phyloP scores from a whole-genome alignment of 768 basidiomycete genomes.

The Obba rivulosa region DNA sequence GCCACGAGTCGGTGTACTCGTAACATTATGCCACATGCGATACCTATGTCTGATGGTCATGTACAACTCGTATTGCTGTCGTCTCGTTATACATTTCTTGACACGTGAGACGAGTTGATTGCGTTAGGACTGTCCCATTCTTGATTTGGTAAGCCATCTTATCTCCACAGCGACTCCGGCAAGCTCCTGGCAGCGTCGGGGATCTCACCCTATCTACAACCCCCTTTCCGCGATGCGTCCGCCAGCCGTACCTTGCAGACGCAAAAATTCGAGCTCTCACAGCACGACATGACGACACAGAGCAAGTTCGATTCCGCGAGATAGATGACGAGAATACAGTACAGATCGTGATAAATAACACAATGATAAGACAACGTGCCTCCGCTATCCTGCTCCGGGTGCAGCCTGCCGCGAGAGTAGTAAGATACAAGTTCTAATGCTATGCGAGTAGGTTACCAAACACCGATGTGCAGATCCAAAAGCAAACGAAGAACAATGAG shows the following conservation, averaged over 20 bases:
- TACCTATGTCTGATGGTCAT: neutral
- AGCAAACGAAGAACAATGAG: slow-evolving; percentile 19
- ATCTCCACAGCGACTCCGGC: too few species aligned
- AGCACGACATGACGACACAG: too few species aligned
- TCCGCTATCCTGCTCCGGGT: slow-evolving; percentile 8
- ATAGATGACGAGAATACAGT: slow-evolving; percentile 19
- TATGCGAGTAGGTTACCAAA: slow-evolving; percentile 24
- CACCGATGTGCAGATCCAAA: slow-evolving; percentile 20
- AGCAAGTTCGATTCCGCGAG: neutral
- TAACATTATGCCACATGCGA: neutral
- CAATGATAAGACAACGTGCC: slow-evolving; percentile 26
- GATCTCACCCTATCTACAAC: too few species aligned
- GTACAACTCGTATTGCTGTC: too few species aligned
- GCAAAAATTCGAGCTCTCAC: too few species aligned
- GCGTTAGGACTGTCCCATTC: too few species aligned
- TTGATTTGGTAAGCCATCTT: too few species aligned
- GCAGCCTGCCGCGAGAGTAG: slow-evolving; percentile 11
- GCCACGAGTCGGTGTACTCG: slow-evolving; percentile 46
- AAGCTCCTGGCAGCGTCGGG: too few species aligned
- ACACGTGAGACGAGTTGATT: too few species aligned
- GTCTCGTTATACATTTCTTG: too few species aligned
- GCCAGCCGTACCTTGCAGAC: too few species aligned
- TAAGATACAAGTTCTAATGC: slow-evolving; percentile 28
- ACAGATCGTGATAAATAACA: slow-evolving; percentile 24
- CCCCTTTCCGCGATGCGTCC: too few species aligned